Percentiles rank a stretch among this genome's conserved stretches.
Evolutionary conservation across 208 protist species (phyloP).

Genomic region (Crithidia thermophila): DNA sequence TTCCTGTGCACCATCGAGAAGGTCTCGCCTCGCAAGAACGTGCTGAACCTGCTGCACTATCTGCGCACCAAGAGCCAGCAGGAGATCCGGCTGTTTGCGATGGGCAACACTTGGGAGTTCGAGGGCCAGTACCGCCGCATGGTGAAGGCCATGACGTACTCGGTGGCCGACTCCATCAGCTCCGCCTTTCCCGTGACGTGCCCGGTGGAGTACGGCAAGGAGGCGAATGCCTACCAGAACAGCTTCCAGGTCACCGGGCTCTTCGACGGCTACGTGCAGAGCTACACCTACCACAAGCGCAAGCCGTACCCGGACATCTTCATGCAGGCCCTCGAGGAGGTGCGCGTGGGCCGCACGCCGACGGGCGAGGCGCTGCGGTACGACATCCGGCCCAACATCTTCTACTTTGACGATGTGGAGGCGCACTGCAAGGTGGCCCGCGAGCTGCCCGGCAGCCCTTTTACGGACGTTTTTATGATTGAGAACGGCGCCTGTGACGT

Average conservation of each 20-base stretch:
- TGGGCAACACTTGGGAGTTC: conserved; percentile 77
- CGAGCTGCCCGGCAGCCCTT: conserved; percentile 53
- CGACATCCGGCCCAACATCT: conserved; percentile 71
- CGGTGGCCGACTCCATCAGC: conserved; percentile 42
- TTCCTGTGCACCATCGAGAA: conserved; percentile 79
- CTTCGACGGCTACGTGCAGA: conserved; percentile 79
- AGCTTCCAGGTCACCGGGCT: conserved; percentile 71
- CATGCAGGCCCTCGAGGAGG: conserved; percentile 61
- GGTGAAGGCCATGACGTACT: conserved; percentile 40
- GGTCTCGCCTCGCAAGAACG: conserved; percentile 76
- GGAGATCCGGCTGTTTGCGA: conserved; percentile 75
- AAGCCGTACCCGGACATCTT: conserved; percentile 86
- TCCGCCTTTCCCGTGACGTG: conserved; percentile 54
- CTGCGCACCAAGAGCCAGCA: conserved; percentile 75
- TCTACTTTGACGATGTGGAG: conserved; percentile 77
- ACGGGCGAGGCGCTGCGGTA: conserved; percentile 68
- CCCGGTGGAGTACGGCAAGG: conserved; percentile 60
- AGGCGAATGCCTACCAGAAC: conserved; percentile 18
- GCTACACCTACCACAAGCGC: conserved; percentile 72
- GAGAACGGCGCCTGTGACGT: conserved; percentile 71
- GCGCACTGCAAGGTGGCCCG: conserved; percentile 70
- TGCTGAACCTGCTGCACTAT: conserved; percentile 82
- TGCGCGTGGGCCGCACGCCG: conserved; percentile 42
- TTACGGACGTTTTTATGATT: conserved; percentile 69
- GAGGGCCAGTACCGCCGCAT: conserved; percentile 83